These are phyloP conservation scores for Daldinia childiae DNA, from an alignment of 495 filamentous ascomycete species.

Conservation along the genomic window DNA sequence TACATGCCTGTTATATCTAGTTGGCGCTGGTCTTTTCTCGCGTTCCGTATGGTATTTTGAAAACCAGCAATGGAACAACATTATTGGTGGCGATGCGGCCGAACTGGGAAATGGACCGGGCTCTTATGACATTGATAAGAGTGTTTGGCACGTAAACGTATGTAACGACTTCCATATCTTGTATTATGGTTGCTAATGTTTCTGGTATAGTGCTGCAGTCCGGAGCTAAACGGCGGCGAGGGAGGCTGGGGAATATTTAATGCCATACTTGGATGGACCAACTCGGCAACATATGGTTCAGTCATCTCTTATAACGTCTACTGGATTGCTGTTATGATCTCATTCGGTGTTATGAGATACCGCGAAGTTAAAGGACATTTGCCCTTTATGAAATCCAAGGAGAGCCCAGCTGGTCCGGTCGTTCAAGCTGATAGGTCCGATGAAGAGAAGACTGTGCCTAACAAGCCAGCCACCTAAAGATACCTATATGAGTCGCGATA, in stretches of 20 bases:
- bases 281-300: conserved; percentile 84
- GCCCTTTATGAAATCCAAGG: conserved; percentile 64
- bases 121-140: conserved; percentile 84
- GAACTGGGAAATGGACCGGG: conserved; percentile 82
- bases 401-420: neutral
- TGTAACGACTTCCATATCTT: conserved; percentile 41
- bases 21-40: conserved; percentile 86
- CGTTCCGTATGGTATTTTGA: conserved; percentile 79
- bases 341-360: conserved; percentile 70
- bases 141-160: conserved; percentile 92
- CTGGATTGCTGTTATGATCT: conserved; percentile 74
- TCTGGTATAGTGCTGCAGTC: conserved; percentile 73
- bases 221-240: conserved; percentile 70
- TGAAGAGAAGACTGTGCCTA: conserved; percentile 4
- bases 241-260: conserved; percentile 97
- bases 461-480: conserved; percentile 14
- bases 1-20: conserved; percentile 85
- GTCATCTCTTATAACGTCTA: conserved; percentile 91
- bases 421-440: neutral
- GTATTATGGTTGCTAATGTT: conserved; percentile 1
- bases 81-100: conserved; percentile 75
- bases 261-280: conserved; percentile 83
- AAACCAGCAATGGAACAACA: conserved; percentile 68
- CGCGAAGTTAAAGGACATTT: conserved; percentile 73
- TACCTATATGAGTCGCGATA: neutral